Percentiles rank a stretch among this genome's conserved stretches.
Conservation (phyloP, 352 stramenopile genomes). For the Lagenidium giganteum region DNA sequence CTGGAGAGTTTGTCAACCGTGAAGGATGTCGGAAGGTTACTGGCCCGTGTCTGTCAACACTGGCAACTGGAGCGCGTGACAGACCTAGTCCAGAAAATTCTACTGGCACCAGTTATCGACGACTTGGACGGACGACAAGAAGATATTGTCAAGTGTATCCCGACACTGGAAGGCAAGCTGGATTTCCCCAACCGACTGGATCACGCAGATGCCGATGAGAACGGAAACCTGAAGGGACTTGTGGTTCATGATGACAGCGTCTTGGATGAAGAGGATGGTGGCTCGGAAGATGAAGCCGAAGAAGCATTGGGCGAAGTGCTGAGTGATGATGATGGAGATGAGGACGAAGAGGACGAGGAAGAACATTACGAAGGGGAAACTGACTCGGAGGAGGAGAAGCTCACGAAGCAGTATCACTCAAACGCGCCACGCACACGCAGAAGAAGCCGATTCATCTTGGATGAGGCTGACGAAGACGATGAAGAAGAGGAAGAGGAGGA, state of each 20-base stretch:
- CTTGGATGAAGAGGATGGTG: constrained; percentile 38
- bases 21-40: constrained; percentile 52
- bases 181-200: constrained; percentile 80
- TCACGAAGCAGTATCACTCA: constrained; percentile 12
- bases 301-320: constrained; percentile 18
- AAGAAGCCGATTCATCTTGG: constrained; percentile 68
- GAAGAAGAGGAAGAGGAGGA: constrained; percentile 31
- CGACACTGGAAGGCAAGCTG: constrained; percentile 43
- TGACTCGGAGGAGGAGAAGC: constrained; percentile 63
- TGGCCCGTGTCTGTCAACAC: constrained; percentile 52
- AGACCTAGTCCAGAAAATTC: constrained; percentile 63
- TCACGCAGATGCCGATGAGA: constrained; percentile 77
- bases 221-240: constrained; percentile 73
- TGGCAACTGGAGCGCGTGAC: constrained; percentile 60
- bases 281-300: constrained; percentile 29
- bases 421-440: constrained; percentile 15
- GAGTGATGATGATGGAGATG: constrained; percentile 27
- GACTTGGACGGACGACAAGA: constrained; percentile 81
- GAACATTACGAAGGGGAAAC: constrained; percentile 50
- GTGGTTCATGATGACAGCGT: constrained; percentile 67
- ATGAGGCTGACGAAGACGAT: constrained; percentile 73
- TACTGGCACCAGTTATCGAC: constrained; percentile 74
- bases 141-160: constrained; percentile 59
- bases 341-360: constrained; percentile 27
- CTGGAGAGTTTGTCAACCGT: constrained; percentile 74